A percentile compares a stretch with the other conserved stretches of the same genome.
phyloP scores from a whole-genome alignment of 2,329 filamentous ascomycete genomes.

The Clonostachys solani region DNA sequence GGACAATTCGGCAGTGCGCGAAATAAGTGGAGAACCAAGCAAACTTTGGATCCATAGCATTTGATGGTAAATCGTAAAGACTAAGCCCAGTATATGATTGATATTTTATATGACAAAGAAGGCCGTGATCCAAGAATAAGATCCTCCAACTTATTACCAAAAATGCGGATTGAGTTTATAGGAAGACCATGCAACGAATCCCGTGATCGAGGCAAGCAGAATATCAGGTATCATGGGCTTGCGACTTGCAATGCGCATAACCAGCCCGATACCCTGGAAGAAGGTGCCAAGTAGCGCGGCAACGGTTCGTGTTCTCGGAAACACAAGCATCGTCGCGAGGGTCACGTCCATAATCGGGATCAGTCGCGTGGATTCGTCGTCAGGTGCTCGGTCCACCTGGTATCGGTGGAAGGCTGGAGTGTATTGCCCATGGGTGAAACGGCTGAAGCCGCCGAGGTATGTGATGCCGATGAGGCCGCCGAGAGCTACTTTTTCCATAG shows the following conservation, averaged over 20 bases:
- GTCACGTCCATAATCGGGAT: conserved; percentile 9
- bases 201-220: too few species aligned
- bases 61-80: too few species aligned
- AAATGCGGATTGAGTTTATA: too few species aligned
- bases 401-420: conserved; percentile 13
- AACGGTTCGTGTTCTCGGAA: background rate
- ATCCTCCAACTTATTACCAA: too few species aligned
- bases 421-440: conserved; percentile 12
- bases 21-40: too few species aligned
- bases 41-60: too few species aligned
- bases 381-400: conserved; percentile 13
- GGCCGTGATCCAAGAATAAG: too few species aligned
- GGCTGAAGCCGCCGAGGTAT: conserved; percentile 10
- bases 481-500: background rate
- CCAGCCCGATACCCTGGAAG: conserved; percentile 8
- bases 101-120: too few species aligned
- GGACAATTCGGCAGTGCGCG: too few species aligned
- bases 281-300: conserved; percentile 4
- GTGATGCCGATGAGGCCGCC: conserved; percentile 3
- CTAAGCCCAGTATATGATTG: too few species aligned
- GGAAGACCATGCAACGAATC: too few species aligned
- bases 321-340: conserved; percentile 5
- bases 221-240: too few species aligned
- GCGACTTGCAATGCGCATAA: background rate
- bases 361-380: conserved; percentile 7